Evolutionary conservation across 2,329 filamentous ascomycete genomes (phyloP).

Genomic region (Neofusicoccum umdonicola): DNA sequence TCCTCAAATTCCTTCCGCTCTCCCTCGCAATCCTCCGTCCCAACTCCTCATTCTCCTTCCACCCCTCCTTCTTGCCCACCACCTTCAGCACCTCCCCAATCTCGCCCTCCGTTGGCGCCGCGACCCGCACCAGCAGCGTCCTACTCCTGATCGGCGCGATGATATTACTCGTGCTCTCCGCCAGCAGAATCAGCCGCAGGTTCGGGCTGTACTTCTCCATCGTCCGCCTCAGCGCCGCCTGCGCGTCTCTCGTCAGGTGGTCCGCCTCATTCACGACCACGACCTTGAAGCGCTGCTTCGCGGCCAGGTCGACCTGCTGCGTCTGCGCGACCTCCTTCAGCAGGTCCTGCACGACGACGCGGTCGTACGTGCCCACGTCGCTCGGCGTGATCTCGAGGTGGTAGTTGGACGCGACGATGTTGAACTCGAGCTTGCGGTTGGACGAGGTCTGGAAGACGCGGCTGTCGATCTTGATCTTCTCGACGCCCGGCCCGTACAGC

Average conservation of each 20-base stretch:
- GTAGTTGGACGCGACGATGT: slow-evolving; percentile 95
- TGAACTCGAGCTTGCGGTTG: slow-evolving; percentile 98
- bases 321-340: slow-evolving; percentile 98
- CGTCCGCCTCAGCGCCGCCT: slow-evolving; percentile 87
- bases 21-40: slow-evolving; percentile 85
- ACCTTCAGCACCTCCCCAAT: slow-evolving; percentile 72
- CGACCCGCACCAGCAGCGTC: slow-evolving; percentile 86
- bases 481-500: slow-evolving; percentile 92
- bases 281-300: slow-evolving; percentile 93
- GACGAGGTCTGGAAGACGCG: slow-evolving; percentile 93
- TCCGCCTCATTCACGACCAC: slow-evolving; percentile 99
- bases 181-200: slow-evolving; percentile 82
- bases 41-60: slow-evolving; percentile 71
- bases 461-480: slow-evolving; percentile 99
- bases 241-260: slow-evolving; percentile 87
- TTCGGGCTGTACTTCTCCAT: slow-evolving; percentile 99
- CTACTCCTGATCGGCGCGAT: slow-evolving; percentile 96
- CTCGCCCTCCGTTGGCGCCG: slow-evolving; percentile 80
- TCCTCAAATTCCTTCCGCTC: slow-evolving; percentile 84
- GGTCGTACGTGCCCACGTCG: slow-evolving; percentile 93
- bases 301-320: slow-evolving; percentile 92
- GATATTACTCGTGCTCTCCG: slow-evolving; percentile 96
- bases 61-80: slow-evolving; percentile 77
- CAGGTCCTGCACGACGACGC: slow-evolving; percentile 92
- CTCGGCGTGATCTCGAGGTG: slow-evolving; percentile 98